phyloP scores from a whole-genome alignment of 345 rosid species.

The Fremontodendron californicum region DNA sequence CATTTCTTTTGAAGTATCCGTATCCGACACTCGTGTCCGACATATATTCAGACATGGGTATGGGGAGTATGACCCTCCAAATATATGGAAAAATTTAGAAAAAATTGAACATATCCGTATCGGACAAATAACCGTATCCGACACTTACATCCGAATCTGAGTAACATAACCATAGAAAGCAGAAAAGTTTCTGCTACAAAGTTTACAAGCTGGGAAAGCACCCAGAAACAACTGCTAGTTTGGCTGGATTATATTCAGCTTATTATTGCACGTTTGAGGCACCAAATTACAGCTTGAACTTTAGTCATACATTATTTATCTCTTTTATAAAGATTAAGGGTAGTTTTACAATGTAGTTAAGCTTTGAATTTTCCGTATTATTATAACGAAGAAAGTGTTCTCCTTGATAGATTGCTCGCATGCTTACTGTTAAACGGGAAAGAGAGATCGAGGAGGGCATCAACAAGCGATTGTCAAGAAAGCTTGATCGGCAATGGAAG shows the following conservation, averaged over 20 bases:
- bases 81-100: no score
- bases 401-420: constrained; percentile 57
- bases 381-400: constrained; percentile 6
- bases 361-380: background rate
- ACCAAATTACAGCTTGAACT: background rate
- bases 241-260: background rate
- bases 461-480: constrained; percentile 83
- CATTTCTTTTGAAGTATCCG: no score
- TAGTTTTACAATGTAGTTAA: background rate
- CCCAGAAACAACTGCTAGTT: background rate
- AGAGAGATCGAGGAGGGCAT: constrained; percentile 91
- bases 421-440: constrained; percentile 81
- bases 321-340: background rate
- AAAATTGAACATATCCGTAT: no score
- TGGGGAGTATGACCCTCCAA: no score
- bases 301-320: background rate
- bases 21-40: no score
- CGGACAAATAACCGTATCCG: no score
- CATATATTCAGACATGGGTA: no score
- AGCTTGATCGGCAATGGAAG: constrained; percentile 86
- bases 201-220: no score
- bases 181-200: background rate
- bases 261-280: no score
- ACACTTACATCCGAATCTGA: no score
- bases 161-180: background rate